phyloP scores from a whole-genome alignment of 768 basidiomycete genomes.

The Tricholomella constricta region DNA sequence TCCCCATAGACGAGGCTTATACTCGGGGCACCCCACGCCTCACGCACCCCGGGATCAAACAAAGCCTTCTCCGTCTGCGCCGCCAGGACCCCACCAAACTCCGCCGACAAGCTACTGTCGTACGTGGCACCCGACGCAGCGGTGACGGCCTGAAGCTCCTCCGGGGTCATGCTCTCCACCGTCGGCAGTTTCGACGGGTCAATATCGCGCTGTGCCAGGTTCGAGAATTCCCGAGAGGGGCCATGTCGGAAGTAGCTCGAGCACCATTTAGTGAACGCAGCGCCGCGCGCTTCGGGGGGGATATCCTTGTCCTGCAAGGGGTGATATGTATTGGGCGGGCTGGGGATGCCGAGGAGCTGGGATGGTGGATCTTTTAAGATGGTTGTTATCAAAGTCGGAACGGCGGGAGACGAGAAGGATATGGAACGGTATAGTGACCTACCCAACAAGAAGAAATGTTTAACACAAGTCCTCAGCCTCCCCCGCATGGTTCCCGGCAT shows the following conservation, averaged over 20 bases:
- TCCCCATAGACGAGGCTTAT: constrained; percentile 5
- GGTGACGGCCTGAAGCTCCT: background rate
- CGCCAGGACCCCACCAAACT: background rate
- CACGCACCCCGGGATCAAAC: background rate
- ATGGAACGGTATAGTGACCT: background rate
- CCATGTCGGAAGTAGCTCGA: constrained; percentile 7
- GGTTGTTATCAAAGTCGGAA: no score
- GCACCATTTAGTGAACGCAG: constrained; percentile 7
- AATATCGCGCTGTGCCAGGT: background rate
- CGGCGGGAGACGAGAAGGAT: no score
- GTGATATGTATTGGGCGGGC: background rate
- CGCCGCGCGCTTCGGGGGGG: background rate
- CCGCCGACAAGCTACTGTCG: background rate
- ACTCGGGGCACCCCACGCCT: background rate
- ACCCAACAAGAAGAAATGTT: constrained; percentile 23
- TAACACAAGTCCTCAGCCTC: constrained; percentile 23
- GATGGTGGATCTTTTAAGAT: constrained; percentile 9
- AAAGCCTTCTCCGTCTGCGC: constrained; percentile 4
- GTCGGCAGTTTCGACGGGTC: background rate
- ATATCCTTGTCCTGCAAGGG: constrained; percentile 7
- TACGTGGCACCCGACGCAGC: background rate
- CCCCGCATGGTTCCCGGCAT: constrained; percentile 16
- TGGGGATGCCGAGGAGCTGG: constrained; percentile 5
- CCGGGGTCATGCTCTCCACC: background rate
- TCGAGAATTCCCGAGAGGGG: constrained; percentile 1